Evolutionary conservation across 768 basidiomycete species (phyloP).

Genomic region (Boletus subparvulus): DNA sequence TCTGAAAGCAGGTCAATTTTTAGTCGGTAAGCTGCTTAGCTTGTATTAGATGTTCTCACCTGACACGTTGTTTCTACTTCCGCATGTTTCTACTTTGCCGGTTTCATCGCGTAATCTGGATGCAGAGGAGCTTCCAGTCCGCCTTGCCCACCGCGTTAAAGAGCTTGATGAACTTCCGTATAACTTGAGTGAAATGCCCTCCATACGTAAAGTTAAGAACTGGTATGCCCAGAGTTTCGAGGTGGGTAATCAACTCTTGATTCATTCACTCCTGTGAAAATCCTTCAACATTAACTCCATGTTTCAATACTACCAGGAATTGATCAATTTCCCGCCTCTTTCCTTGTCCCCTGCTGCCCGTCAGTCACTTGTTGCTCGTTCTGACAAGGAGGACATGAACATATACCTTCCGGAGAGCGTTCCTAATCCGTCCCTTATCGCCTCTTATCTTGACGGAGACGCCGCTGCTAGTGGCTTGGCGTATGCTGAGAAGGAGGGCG

Average conservation of each 20-base stretch:
- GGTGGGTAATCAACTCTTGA: neutral
- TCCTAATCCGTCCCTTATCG: conserved; percentile 15
- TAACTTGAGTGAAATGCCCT: conserved; percentile 17
- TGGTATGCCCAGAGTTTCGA: conserved; percentile 21
- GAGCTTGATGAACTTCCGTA: conserved; percentile 19
- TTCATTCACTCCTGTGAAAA: neutral
- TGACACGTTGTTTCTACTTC: neutral
- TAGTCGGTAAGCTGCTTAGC: conserved; percentile 8
- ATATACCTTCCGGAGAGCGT: conserved; percentile 17
- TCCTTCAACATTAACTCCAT: neutral
- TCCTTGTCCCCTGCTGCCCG: conserved; percentile 15
- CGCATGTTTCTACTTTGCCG: neutral
- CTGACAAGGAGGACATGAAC: conserved; percentile 13
- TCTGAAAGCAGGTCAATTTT: conserved; percentile 15
- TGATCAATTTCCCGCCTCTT: conserved; percentile 11
- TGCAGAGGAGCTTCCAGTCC: conserved; percentile 16
- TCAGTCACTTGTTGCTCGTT: conserved; percentile 11
- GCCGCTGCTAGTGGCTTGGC: conserved; percentile 1
- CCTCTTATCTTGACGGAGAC: conserved; percentile 32
- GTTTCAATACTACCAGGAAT: conserved; percentile 7
- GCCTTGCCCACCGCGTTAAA: conserved; percentile 18
- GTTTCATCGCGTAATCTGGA: neutral
- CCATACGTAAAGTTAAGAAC: conserved; percentile 21
- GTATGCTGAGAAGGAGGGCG: conserved; percentile 18
- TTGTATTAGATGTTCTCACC: neutral